Evolutionary conservation across 139 green algal species (phyloP).

Genomic region (Parachlorella kessleri): DNA sequence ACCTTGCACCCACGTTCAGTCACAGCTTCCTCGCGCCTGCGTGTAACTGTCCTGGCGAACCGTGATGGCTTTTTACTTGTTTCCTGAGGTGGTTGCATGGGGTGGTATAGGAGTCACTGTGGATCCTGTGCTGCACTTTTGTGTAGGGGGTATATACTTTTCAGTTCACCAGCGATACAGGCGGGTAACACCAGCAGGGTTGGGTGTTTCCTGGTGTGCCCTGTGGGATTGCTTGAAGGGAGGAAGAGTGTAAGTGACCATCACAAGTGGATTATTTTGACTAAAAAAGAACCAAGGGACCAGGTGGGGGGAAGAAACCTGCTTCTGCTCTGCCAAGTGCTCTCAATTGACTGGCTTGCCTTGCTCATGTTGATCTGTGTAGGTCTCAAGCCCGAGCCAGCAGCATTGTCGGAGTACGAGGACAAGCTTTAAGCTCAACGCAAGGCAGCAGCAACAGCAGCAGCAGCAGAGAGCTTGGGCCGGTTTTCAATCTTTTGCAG

Average conservation of each 20-base stretch:
- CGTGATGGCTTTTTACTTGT: background rate
- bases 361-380: background rate
- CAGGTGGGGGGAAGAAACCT: no score
- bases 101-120: background rate
- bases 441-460: background rate
- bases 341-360: background rate
- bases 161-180: background rate
- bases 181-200: no score
- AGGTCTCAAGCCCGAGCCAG: slow-evolving; percentile 83
- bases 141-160: background rate
- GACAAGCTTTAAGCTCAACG: slow-evolving; percentile 89
- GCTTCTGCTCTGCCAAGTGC: background rate
- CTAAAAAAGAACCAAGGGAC: background rate
- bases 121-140: background rate
- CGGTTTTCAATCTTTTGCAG: background rate
- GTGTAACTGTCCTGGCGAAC: background rate
- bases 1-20: background rate
- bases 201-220: no score
- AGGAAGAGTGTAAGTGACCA: background rate
- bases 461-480: background rate
- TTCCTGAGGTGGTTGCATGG: background rate
- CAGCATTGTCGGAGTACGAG: slow-evolving; percentile 92
- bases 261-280: no score
- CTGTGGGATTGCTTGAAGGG: no score
- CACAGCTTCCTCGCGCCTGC: background rate